Evolutionary conservation across 345 rosid genomes (phyloP), one percentile per base, ranked within the genome.

Genomic region (Populus alba): DNA sequence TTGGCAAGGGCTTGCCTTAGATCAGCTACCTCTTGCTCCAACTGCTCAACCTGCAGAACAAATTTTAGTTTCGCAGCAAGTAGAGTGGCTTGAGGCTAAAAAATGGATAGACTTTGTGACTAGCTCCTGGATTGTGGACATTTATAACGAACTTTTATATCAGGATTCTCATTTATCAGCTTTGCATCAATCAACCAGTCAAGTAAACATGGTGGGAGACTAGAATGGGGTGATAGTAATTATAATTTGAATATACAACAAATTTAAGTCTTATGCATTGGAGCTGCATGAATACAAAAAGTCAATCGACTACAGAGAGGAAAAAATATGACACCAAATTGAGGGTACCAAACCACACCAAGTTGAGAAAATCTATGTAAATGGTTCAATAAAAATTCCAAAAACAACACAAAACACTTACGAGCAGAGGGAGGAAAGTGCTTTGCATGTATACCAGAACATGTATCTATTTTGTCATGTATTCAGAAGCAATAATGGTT

Each of bases 11-110:
- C 75, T 83, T 90, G 88, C 77, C 51, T 83, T 71, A 94, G 84
- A 27, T 87, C 91, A 76, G 71, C 76, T 25, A 89, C 83, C 79
- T 96, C 97, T 66, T 80, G 85, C 88, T 90, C 97, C 87, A 94
- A 76, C 76, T 82, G 86, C 86, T 94, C 98, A 85, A 90, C 80
- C 98, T 96, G 88, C 75, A 82, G 61, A 55, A 76, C 43, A 75
- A 63, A 38, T 49, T 73, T 43, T 51, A 72, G 78, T 31, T 66
- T 76, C 66, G 51, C 59, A 63, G 80, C 33, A 23, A 72, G n/a
- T 77, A 61, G 51, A 80, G 67, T 55, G 49, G 81, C 45, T 33
- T 74, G 72, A 67, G 73, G 76, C 76, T 75, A 41, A 77, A 62
- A 68, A 70, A 72, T 37, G 39, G 45, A 77, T 23, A 61, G 6